Evolutionary conservation across 2,329 filamentous ascomycete genomes (phyloP).

Genomic region (Immersiporthe knoxdaviesiana): DNA sequence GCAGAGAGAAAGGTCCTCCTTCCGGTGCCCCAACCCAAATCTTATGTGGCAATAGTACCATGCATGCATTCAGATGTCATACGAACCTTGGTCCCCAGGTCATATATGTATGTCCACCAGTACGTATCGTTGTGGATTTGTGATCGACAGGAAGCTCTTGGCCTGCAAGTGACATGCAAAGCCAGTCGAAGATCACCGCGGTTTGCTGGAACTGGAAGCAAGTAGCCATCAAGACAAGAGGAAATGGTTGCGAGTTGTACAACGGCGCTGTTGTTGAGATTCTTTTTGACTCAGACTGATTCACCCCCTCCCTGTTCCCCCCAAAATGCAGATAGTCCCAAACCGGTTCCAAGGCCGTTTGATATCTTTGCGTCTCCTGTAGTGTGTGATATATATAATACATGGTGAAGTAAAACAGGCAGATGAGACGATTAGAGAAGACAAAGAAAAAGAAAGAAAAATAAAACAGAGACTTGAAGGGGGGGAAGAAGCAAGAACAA

Average conservation of each 20-base stretch:
- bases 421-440: neutral
- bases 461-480: too few species aligned
- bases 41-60: neutral
- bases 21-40: neutral
- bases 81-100: neutral
- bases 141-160: neutral
- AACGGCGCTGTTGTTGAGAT: neutral
- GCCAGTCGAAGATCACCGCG: neutral
- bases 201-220: neutral
- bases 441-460: neutral
- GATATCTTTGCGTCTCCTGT: neutral
- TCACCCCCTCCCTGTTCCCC: neutral
- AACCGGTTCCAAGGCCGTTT: neutral
- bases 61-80: neutral
- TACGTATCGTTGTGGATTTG: neutral
- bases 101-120: neutral
- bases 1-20: neutral
- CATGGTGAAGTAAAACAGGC: neutral
- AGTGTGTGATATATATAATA: constrained; percentile 1
- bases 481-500: neutral
- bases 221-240: neutral
- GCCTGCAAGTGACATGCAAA: neutral
- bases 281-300: neutral
- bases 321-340: neutral
- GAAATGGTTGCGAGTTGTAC: neutral